Percentiles rank a stretch among this genome's conserved stretches.
phyloP scores from a whole-genome alignment of 768 basidiomycete species.

The Rhizopogon sp. region DNA sequence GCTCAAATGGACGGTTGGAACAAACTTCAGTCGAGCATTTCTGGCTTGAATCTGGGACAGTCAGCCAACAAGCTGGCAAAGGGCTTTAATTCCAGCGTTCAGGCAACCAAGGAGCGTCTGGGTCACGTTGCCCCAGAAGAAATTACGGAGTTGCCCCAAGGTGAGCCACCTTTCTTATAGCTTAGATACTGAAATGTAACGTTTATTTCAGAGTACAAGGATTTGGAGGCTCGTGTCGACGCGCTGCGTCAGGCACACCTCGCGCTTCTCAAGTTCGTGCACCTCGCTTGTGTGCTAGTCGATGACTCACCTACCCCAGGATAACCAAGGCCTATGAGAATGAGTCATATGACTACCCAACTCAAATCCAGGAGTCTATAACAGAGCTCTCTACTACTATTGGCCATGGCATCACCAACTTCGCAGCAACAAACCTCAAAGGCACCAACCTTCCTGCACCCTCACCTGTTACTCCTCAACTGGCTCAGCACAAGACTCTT shows the following conservation, averaged over 20 bases:
- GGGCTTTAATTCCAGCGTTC: conserved; percentile 76
- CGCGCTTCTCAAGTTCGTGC: conserved; percentile 62
- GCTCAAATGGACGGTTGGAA: conserved; percentile 51
- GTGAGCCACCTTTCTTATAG: conserved; percentile 30
- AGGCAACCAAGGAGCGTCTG: conserved; percentile 82
- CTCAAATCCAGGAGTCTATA: conserved; percentile 80
- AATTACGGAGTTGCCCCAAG: conserved; percentile 91
- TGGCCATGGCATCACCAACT: conserved; percentile 71
- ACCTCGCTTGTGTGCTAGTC: neutral
- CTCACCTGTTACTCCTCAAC: conserved; percentile 45
- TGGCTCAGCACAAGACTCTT: conserved; percentile 86
- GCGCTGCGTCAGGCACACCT: conserved; percentile 79
- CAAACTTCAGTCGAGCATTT: conserved; percentile 60
- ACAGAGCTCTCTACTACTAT: conserved; percentile 67
- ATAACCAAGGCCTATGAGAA: conserved; percentile 85
- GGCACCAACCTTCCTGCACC: conserved; percentile 84
- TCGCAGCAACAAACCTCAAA: conserved; percentile 84
- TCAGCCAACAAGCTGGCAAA: conserved; percentile 74
- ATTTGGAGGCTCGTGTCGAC: conserved; percentile 93
- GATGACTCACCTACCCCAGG: conserved; percentile 32
- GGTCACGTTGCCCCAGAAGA: conserved; percentile 91
- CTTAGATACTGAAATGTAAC: neutral
- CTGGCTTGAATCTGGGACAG: conserved; percentile 65
- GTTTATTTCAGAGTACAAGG: conserved; percentile 78
- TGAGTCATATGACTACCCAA: conserved; percentile 88